Evolutionary conservation across 345 rosid genomes (phyloP).

Genomic region (Gossypium raimondii): DNA sequence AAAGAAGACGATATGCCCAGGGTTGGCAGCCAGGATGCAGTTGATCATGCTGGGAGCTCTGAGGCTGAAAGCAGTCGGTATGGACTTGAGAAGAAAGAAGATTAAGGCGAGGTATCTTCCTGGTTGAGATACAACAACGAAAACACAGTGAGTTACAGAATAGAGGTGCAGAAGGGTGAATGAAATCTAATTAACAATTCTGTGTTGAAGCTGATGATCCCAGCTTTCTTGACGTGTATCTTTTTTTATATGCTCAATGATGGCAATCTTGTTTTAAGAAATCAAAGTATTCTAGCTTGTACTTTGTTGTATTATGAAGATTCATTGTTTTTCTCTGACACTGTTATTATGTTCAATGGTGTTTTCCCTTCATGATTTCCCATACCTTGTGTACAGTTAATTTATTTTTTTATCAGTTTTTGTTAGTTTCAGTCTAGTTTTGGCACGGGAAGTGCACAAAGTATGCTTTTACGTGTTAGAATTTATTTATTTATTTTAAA

Average conservation of each 20-base stretch:
- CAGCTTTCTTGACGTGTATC: no score
- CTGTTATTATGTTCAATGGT: background rate
- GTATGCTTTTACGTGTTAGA: no score
- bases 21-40: constrained; percentile 39
- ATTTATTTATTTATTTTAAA: no score
- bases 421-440: background rate
- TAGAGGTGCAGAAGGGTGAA: background rate
- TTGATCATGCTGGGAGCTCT: constrained; percentile 31
- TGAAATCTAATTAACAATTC: background rate
- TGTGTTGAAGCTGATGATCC: no score
- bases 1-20: constrained; percentile 54
- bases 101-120: constrained; percentile 21
- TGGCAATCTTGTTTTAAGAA: background rate
- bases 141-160: background rate
- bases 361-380: background rate
- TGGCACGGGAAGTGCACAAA: background rate
- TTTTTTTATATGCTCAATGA: background rate
- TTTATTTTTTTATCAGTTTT: background rate
- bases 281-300: background rate
- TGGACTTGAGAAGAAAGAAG: constrained; percentile 60
- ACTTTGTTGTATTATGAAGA: background rate
- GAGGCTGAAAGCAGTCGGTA: constrained; percentile 41
- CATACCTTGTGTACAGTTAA: background rate
- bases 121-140: background rate
- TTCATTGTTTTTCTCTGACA: background rate